Percentiles rank a stretch among this genome's conserved stretches.
Conservation (phyloP, 1,139 yeast genomes). For the Saccharomyces hybrid region DNA sequence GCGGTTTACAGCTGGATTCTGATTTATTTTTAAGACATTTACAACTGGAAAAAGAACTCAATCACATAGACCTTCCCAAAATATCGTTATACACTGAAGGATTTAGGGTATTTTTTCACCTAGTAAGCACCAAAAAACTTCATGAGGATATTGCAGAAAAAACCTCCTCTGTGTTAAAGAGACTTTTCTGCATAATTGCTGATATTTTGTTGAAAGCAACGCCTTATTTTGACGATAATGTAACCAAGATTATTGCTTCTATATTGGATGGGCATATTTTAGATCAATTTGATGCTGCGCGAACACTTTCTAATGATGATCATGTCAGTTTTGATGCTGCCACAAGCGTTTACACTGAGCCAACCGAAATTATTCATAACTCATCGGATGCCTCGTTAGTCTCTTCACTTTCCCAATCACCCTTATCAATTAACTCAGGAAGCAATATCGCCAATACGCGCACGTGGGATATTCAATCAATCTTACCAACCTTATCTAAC, state of each 20-base stretch:
- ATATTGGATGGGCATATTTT: slow-evolving; percentile 23
- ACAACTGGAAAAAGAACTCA: slow-evolving; percentile 15
- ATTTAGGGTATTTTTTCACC: slow-evolving; percentile 25
- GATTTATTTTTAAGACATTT: slow-evolving; percentile 18
- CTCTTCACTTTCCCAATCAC: neutral
- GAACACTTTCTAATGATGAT: slow-evolving; percentile 2
- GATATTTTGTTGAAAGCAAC: slow-evolving; percentile 23
- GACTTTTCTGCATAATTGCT: slow-evolving; percentile 22
- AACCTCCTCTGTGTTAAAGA: slow-evolving; percentile 21
- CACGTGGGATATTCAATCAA: slow-evolving; percentile 4
- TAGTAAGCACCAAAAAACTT: slow-evolving; percentile 18
- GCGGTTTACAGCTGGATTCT: slow-evolving; percentile 23
- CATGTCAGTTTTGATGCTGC: neutral
- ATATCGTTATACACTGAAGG: slow-evolving; percentile 28
- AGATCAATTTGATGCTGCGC: slow-evolving; percentile 13
- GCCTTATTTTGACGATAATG: slow-evolving; percentile 24
- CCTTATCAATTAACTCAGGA: neutral
- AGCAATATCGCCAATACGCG: slow-evolving; percentile 2
- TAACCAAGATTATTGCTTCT: slow-evolving; percentile 21
- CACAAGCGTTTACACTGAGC: neutral
- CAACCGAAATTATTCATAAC: slow-evolving; percentile 10
- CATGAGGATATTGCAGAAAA: slow-evolving; percentile 16
- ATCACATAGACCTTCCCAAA: slow-evolving; percentile 15
- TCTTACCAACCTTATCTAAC: slow-evolving; percentile 9
- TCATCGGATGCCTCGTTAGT: neutral